Evolutionary conservation across 1,284 basidiomycete species (phyloP), one percentile per base, ranked within the genome.

Genomic region (Irpex sp.): DNA sequence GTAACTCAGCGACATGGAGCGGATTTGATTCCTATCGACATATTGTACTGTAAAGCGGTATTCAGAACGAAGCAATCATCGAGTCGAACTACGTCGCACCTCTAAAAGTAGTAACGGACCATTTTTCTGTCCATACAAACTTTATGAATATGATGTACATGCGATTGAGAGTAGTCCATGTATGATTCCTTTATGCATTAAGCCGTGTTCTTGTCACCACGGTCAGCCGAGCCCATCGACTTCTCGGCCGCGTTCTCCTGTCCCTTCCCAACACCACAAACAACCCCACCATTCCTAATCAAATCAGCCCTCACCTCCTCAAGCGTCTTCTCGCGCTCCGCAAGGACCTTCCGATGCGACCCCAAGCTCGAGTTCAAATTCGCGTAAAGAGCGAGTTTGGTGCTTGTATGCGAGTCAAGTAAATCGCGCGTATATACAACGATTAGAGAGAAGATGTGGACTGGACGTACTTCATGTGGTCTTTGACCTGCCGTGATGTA

Each of bases 391-490:
- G 73, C 20, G 20, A 80, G 75, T 67, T 81, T 80, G 43, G 76
- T 49, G 15, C 80, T 80, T 65, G 4, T 27, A 27, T 10, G 24
- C 45, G 66, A 2, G 5, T 43, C 1, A 42, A n/a, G 32, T 32
- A 32, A 32, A 32, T 32, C 32, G 32, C 32, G 4, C 32, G 32
- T 5, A 32, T 32, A 32, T 32, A 32, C 32, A 32, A 32, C 2
- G 32, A 32, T 32, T 64, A 15, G 13, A 68, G 56, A 15, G 24
- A 13, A 44, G 32, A 58, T 32, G 38, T 42, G 42, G 27, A n/a
- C 11, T 49, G 59, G n/a, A 60, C 60, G 44, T 72, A 80, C 79
- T 69, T 76, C 78, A 81, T 80, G 65, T 79, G 78, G 18, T 78
- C 79, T 49, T 81, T 81, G 42, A 81, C 80, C 80, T 81, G 9